These are phyloP conservation scores for Plantago lanceolata DNA, from an alignment of 305 asterid species.

Conservation along the genomic window DNA sequence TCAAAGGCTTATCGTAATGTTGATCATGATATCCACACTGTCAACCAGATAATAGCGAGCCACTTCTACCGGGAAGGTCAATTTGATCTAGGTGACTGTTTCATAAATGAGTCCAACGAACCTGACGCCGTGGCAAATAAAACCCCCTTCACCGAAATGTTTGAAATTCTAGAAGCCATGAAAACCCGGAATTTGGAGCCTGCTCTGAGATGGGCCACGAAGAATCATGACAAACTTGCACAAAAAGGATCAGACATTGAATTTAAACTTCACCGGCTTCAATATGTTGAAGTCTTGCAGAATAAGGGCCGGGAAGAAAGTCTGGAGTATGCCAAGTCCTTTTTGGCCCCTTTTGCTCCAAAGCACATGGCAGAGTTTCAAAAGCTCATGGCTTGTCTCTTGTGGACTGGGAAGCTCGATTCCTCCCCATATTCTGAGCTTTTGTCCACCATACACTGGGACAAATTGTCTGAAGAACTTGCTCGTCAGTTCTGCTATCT, in stretches of 20 bases:
- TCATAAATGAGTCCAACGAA: slow-evolving; percentile 49
- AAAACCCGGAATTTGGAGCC: slow-evolving; percentile 63
- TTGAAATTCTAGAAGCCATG: slow-evolving; percentile 73
- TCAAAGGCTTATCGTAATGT: slow-evolving; percentile 83
- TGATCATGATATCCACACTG: slow-evolving; percentile 56
- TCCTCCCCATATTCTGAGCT: slow-evolving; percentile 74
- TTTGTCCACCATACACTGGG: slow-evolving; percentile 62
- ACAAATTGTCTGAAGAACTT: slow-evolving; percentile 64
- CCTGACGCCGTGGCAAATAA: slow-evolving; percentile 47
- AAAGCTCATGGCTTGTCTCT: slow-evolving; percentile 70
- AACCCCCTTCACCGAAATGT: slow-evolving; percentile 61
- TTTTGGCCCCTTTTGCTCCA: slow-evolving; percentile 54
- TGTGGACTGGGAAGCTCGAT: slow-evolving; percentile 72
- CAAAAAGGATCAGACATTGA: slow-evolving; percentile 67
- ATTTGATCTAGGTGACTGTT: slow-evolving; percentile 78
- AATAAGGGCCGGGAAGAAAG: slow-evolving; percentile 67
- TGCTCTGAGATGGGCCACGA: slow-evolving; percentile 71
- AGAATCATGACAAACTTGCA: slow-evolving; percentile 50
- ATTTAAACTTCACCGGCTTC: slow-evolving; percentile 70
- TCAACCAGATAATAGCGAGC: slow-evolving; percentile 75
- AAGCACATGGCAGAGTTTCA: slow-evolving; percentile 68
- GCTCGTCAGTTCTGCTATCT: slow-evolving; percentile 68
- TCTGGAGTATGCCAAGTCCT: slow-evolving; percentile 56
- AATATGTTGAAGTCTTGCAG: slow-evolving; percentile 70
- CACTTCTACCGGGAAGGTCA: slow-evolving; percentile 82